phyloP scores from a whole-genome alignment of 139 green algal genomes.

The Coccomyxa sp. region DNA sequence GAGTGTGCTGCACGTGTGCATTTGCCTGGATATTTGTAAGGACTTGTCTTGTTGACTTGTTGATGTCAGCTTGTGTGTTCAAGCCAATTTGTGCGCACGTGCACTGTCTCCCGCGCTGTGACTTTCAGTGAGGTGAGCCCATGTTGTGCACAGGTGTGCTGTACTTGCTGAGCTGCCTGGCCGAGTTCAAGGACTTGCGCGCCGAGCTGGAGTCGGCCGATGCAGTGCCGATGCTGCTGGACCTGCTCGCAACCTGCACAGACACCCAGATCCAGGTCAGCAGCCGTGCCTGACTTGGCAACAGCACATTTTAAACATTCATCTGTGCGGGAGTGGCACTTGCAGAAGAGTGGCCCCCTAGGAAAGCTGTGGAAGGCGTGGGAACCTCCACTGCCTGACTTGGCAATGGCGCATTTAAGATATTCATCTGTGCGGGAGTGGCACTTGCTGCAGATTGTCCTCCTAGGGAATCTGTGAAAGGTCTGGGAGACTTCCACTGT shows the following conservation, averaged over 20 bases:
- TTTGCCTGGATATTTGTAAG: neutral
- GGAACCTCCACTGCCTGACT: too few species aligned
- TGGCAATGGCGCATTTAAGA: too few species aligned
- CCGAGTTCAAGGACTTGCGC: neutral
- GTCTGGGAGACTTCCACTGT: too few species aligned
- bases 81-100: neutral
- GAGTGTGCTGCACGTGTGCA: neutral
- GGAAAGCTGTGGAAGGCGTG: too few species aligned
- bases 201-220: neutral
- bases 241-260: neutral
- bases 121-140: too few species aligned
- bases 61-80: neutral
- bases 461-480: too few species aligned
- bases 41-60: neutral
- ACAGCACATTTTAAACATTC: too few species aligned
- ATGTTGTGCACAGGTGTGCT: neutral
- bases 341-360: too few species aligned
- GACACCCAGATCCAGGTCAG: neutral
- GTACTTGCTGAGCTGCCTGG: neutral
- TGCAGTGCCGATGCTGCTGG: neutral
- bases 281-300: neutral
- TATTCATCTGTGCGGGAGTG: too few species aligned
- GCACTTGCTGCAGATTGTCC: too few species aligned
- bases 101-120: neutral
- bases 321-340: too few species aligned